Conservation (phyloP, 495 filamentous ascomycete species). For the Copromyces sp. region DNA sequence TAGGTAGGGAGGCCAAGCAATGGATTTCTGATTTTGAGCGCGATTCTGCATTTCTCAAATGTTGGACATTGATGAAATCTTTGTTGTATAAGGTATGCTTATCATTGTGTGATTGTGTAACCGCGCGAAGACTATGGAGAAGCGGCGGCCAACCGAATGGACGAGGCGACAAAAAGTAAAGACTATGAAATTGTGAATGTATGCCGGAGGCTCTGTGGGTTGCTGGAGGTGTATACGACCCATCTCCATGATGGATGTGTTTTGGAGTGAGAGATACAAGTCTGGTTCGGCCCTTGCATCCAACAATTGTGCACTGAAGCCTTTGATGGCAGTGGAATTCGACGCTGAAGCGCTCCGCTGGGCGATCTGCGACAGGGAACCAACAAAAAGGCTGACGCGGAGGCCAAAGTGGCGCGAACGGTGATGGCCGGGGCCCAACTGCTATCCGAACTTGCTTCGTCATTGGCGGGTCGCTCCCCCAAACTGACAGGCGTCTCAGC, state of each 20-base stretch:
- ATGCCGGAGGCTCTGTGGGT: neutral
- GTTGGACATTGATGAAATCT: neutral
- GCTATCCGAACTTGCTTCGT: neutral
- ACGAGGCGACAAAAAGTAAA: neutral
- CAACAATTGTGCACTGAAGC: neutral
- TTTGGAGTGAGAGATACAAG: neutral
- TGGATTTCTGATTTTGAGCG: neutral
- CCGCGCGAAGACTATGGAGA: neutral
- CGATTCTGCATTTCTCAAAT: neutral
- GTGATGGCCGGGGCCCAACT: neutral
- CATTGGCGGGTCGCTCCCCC: slow-evolving; percentile 1
- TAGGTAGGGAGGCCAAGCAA: neutral
- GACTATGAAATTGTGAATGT: neutral
- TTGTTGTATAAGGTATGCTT: neutral
- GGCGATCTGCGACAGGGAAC: neutral
- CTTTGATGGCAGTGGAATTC: neutral
- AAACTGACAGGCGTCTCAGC: slow-evolving; percentile 12
- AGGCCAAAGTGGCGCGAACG: neutral
- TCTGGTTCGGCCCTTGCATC: neutral
- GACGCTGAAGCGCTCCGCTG: neutral
- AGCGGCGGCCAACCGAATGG: neutral
- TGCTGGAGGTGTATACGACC: neutral
- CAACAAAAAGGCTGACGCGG: neutral
- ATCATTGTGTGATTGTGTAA: neutral
- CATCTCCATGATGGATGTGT: too few relatives aligned